These are phyloP conservation scores for Arachis monticola DNA, from an alignment of 331 rosid species.

Conservation along the genomic window DNA sequence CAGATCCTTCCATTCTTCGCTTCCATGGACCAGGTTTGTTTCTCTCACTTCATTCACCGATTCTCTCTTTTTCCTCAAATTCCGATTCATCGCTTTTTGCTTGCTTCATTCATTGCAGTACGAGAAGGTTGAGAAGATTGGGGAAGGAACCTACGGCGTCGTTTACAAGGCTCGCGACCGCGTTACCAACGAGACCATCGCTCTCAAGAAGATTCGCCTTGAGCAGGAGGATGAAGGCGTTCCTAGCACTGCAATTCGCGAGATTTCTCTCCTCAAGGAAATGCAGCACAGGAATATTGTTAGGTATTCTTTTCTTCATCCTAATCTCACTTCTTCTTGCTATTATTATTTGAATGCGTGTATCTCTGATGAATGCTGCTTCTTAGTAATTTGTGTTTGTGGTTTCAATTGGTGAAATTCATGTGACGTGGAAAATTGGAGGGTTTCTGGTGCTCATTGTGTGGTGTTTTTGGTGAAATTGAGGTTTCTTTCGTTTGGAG, in stretches of 20 bases:
- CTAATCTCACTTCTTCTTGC: no score
- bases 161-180: conserved; percentile 99
- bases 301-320: conserved; percentile 49
- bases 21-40: conserved; percentile 53
- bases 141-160: conserved; percentile 98
- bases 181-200: conserved; percentile 82
- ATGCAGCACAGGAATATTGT: conserved; percentile 99
- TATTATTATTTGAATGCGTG: background rate
- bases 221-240: conserved; percentile 99
- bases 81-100: background rate
- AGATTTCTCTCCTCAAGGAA: conserved; percentile 94
- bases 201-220: conserved; percentile 94
- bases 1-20: background rate
- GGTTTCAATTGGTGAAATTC: conserved; percentile 13
- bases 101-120: conserved; percentile 51
- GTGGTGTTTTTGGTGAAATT: background rate
- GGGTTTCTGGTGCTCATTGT: background rate
- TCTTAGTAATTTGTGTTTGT: no score
- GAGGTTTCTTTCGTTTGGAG: conserved; percentile 29
- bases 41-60: background rate
- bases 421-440: background rate
- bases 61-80: background rate
- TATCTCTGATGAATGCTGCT: no score
- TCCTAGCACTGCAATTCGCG: conserved; percentile 97
- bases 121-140: conserved; percentile 98